Evolutionary conservation across 805 yeast species (phyloP), one percentile per base, ranked within the genome.

Genomic region (Yamadazyma paraphyllophila): DNA sequence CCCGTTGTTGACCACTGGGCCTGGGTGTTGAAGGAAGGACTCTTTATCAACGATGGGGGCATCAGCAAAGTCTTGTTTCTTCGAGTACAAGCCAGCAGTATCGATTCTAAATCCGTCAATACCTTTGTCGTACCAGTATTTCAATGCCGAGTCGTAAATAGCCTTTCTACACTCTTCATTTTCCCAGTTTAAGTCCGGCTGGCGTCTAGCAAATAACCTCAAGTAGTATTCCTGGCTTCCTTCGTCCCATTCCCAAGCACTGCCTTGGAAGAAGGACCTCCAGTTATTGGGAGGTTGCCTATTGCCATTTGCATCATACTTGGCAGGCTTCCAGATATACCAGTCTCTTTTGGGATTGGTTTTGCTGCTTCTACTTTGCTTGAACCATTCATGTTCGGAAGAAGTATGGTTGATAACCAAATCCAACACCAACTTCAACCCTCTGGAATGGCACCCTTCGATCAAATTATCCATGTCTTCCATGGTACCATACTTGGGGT

Each of bases 111-210:
- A 80, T 2, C 84, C 84, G 56, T 78, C 82, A 26, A 76, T 70
- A 26, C 83, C 84, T 50, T 73, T 71, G 40, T 75, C 71, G 45
- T 72, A 73, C 84, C 85, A 80, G 60, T 69, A 80, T 32, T 63
- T 63, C 50, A 78, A 59, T 9, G 82, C 80, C 17, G 67, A 58
- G 33, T 75, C 65, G 61, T 76, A 76, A 44, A 79, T 67, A 49
- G 66, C 67, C 7, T 65, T 47, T 52, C 64, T 52, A 15, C 55
- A 43, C 41, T 60, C 74, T 45, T 60, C 69, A 55, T 71, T 78
- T 52, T 80, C 83, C 85, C 84, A 80, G 62, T 80, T 80, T 55
- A 80, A 66, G 55, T 80, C 85, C 12, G 84, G 84, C 61, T 80
- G 85, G 26, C 73, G 57, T 41, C 61, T 62, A 11, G 82, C 81